phyloP scores from a whole-genome alignment of 805 yeast species.

The Starmerella bombi region DNA sequence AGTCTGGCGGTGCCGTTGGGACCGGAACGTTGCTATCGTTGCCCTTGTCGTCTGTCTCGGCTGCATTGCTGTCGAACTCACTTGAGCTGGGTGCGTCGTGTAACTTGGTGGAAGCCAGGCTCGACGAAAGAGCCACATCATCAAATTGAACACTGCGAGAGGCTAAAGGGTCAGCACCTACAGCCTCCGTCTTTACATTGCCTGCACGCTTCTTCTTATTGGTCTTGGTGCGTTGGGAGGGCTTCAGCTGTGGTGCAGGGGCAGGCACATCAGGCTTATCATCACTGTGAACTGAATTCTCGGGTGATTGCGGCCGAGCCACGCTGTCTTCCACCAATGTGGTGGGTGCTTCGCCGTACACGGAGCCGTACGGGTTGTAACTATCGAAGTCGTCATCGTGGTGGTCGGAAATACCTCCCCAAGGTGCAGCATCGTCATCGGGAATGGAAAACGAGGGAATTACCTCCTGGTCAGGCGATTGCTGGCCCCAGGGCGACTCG shows the following conservation, averaged over 20 bases:
- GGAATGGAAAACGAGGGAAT: neutral
- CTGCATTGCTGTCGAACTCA: neutral
- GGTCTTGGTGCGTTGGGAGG: constrained; percentile 2
- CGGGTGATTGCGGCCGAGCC: neutral
- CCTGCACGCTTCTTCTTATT: constrained; percentile 10
- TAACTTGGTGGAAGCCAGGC: no score
- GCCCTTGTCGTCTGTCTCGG: neutral
- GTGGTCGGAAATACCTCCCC: neutral
- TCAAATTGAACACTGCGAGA: constrained; percentile 3
- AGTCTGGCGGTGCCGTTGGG: no score
- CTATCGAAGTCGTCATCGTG: neutral
- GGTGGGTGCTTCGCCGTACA: neutral
- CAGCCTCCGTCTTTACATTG: constrained; percentile 8
- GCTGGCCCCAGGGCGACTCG: constrained; percentile 15
- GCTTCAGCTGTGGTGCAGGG: neutral
- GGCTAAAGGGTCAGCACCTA: constrained; percentile 13
- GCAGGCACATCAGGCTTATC: neutral
- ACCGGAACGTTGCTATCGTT: no score
- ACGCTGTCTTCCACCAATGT: neutral
- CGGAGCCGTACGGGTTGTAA: neutral
- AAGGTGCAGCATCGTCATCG: neutral
- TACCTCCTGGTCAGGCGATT: neutral
- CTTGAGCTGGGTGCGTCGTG: no score
- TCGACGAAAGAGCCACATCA: constrained; percentile 6
- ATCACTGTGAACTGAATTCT: neutral